Base-by-base conservation (phyloP, 129 eudicot species). In the Escallonia rubra region DNA sequence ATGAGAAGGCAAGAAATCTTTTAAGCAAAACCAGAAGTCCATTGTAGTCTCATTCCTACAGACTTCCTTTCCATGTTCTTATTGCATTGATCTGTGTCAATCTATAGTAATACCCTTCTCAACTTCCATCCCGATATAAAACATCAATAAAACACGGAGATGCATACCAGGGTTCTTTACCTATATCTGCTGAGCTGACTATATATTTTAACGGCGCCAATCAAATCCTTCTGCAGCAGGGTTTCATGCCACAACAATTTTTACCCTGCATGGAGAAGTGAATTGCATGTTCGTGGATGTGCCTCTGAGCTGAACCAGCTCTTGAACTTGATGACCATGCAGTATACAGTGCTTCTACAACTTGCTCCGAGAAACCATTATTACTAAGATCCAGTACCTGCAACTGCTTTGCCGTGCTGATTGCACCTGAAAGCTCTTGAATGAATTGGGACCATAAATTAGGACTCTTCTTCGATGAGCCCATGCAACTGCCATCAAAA, bases 141-240 rank as follows among this genome's bases (percentile, higher is more conserved):
- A 23, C 34, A 23, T 23, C 34, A 23, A 23, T 23, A 23, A 23
- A 23, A 23, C 34, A 23, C 34, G 34, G 34, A 23, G 34, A 23
- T 23, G 34, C 34, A 23, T 23, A 23, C 34, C 34, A 23, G 34
- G 34, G 34, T 23, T 23, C 34, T 23, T 23, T 23, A 23, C 34
- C 34, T 23, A 0, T 23, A 23, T 23, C 34, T 23, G 34, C 34
- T 23, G 34, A 23, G 34, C 34, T 23, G 34, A 23, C 34, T 23
- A 23, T 23, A 23, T 23, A 23, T 23, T 23, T 23, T 23, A 23
- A 23, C 1, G 34, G 34, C 34, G 34, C 34, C 34, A 49, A 72
- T 81, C 82, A 86, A 53, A 74, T 63, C 76, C 75, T 86, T 73
- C 76, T 57, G 79, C 98, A 93, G 77, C 98, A 93, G 41, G 91